Evolutionary conservation across 129 eudicot genomes (phyloP).

Genomic region (Tanacetum coccineum): DNA sequence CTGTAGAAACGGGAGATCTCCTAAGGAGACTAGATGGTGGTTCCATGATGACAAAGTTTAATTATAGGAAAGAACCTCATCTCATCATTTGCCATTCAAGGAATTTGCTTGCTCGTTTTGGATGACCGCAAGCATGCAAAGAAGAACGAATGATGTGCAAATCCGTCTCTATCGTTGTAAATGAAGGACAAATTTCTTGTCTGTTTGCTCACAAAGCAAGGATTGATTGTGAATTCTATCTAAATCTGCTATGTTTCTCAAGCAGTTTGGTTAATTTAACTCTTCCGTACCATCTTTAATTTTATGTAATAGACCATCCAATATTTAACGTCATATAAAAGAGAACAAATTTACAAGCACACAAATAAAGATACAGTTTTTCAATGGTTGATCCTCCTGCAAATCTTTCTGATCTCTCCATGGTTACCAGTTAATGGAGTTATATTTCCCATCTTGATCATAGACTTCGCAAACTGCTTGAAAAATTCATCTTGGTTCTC

Average conservation of each 20-base stretch:
- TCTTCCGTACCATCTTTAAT: not conserved
- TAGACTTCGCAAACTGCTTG: slow-evolving; percentile 79
- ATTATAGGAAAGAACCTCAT: slow-evolving; percentile 1
- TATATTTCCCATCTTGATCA: slow-evolving; percentile 90
- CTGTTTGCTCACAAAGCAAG: slow-evolving; percentile 36
- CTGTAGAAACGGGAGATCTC: slow-evolving; percentile 81
- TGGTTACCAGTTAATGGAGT: slow-evolving; percentile 68
- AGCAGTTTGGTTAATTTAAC: slow-evolving; percentile 25
- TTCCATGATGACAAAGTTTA: slow-evolving; percentile 83
- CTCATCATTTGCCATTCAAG: slow-evolving; percentile 14
- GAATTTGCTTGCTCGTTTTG: slow-evolving; percentile 13
- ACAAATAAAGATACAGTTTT: slow-evolving; percentile 5
- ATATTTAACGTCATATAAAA: slow-evolving; percentile 18
- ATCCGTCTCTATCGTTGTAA: slow-evolving; percentile 34
- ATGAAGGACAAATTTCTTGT: slow-evolving; percentile 35
- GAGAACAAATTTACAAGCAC: slow-evolving; percentile 17
- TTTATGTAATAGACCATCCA: not conserved
- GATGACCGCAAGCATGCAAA: slow-evolving; percentile 15
- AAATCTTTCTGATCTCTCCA: slow-evolving; percentile 77
- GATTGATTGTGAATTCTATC: slow-evolving; percentile 13
- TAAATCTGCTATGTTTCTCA: slow-evolving; percentile 24
- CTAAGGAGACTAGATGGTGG: slow-evolving; percentile 95
- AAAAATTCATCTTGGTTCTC: slow-evolving; percentile 50
- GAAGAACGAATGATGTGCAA: slow-evolving; percentile 28
- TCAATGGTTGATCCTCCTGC: slow-evolving; percentile 69